Evolutionary conservation across 2,329 filamentous ascomycete genomes (phyloP), one percentile per base, ranked within the genome.

Genomic region (Cladobotryum protrusum): DNA sequence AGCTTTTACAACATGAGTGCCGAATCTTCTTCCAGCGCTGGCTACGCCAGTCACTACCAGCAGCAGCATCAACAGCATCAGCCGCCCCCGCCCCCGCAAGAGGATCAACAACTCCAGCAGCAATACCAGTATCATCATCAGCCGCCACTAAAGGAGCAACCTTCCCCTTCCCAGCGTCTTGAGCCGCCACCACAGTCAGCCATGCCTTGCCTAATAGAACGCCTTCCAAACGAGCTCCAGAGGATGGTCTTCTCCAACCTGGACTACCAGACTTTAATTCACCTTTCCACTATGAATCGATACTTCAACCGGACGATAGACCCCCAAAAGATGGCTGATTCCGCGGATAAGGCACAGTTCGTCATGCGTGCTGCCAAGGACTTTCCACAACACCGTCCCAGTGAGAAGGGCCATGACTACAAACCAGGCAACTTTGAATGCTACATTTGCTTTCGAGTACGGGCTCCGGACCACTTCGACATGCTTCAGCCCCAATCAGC

Each of bases 251-350:
- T 65, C 47, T 62, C 61, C 5, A 45, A 63, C 20, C 55, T 72
- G n/a, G 68, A 71, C 55, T 72, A 72, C 43, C 65, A 70, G 53
- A 61, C 67, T n/a, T 62, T 72, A 32, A 72, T 72, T 41, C 60
- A 65, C 47, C 58, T 72, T 5, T 72, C 68, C 1, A 65, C 63
- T 18, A 60, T 61, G 56, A 72, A 66, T 49, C 59, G 61, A 33
- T 60, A 64, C 52, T 67, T 70, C 50, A 56, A 69, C 49, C 59
- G 53, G 32, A 53, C 55, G 5, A 59, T 72, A 44, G 55, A 68
- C 24, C 67, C 69, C 3, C 63, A 60, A 43, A 52, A 46, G 12
- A 67, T 69, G 57, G 67, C 69, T n/a, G 57, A 62, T 19, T 50
- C 61, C 5, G 37, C 48, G 15, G 69, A 72, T 56, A 72, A 68